Conservation (phyloP, 2,329 filamentous ascomycete genomes). For the Elsinoe necatrix region DNA sequence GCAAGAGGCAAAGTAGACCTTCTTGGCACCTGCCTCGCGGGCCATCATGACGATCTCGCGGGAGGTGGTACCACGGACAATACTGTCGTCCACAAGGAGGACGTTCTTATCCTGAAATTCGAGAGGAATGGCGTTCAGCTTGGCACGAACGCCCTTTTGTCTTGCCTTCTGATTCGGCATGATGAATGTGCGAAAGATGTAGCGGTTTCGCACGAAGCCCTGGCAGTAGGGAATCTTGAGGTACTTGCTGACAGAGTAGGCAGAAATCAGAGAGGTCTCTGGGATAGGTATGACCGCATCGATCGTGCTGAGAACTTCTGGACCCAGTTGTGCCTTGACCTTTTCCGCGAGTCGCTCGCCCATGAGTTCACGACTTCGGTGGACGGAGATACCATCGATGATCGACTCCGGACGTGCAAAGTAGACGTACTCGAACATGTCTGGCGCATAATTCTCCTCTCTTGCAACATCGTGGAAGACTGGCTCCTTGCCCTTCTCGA, state of each 20-base stretch:
- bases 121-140: conserved; percentile 75
- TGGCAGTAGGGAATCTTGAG: conserved; percentile 70
- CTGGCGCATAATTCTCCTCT: conserved; percentile 64
- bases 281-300: conserved; percentile 79
- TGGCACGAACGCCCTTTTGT: conserved; percentile 79
- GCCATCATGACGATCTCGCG: conserved; percentile 77
- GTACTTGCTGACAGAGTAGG: conserved; percentile 64
- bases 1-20: conserved; percentile 76
- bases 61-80: conserved; percentile 78
- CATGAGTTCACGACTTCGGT: conserved; percentile 79
- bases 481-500: conserved; percentile 66
- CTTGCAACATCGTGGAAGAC: conserved; percentile 67
- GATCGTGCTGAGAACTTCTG: conserved; percentile 63
- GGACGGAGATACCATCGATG: conserved; percentile 82
- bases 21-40: conserved; percentile 69
- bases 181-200: conserved; percentile 82
- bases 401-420: conserved; percentile 73
- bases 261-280: conserved; percentile 74
- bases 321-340: conserved; percentile 58
- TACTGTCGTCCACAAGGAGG: conserved; percentile 78
- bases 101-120: conserved; percentile 78
- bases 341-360: conserved; percentile 69
- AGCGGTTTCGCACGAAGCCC: conserved; percentile 83
- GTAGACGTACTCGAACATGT: conserved; percentile 85
- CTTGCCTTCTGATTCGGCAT: conserved; percentile 74